A percentile compares a stretch with the other conserved stretches of the same genome.
Evolutionary conservation across 148 eudicot genomes (phyloP).

Genomic region (Salicornia ramosissima): DNA sequence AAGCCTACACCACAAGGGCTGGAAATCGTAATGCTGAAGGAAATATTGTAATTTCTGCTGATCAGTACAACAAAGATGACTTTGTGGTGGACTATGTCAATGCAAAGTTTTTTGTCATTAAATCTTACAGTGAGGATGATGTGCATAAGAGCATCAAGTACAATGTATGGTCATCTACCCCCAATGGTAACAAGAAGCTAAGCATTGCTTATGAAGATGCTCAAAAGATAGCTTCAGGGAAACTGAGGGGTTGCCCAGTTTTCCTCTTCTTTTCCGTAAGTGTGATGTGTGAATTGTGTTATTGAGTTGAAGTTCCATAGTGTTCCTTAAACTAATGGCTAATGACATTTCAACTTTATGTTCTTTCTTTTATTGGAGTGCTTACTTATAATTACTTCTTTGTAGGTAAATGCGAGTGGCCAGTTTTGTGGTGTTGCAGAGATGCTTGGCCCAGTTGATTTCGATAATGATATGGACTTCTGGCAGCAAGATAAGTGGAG

Average conservation of each 20-base stretch:
- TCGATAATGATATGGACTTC: constrained; percentile 87
- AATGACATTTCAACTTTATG: too few species aligned
- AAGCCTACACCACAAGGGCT: constrained; percentile 74
- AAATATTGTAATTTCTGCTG: constrained; percentile 61
- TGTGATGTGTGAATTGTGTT: constrained; percentile 25
- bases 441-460: constrained; percentile 88
- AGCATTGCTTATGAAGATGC: constrained; percentile 83
- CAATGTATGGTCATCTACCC: constrained; percentile 96
- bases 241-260: constrained; percentile 73
- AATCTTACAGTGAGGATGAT: constrained; percentile 98
- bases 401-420: constrained; percentile 97
- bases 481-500: constrained; percentile 99
- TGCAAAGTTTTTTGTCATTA: constrained; percentile 89
- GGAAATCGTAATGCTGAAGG: constrained; percentile 70
- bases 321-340: too few species aligned
- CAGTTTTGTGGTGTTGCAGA: constrained; percentile 99
- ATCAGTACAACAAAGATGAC: constrained; percentile 74
- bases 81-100: constrained; percentile 52
- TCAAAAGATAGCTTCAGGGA: constrained; percentile 60
- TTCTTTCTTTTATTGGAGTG: too few species aligned
- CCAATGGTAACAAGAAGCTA: constrained; percentile 93
- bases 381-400: neutral
- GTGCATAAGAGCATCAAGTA: constrained; percentile 96
- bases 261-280: constrained; percentile 92
- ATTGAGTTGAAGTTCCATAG: neutral